Evolutionary conservation across 352 stramenopile species (phyloP).

Genomic region (Peronospora farinosa): DNA sequence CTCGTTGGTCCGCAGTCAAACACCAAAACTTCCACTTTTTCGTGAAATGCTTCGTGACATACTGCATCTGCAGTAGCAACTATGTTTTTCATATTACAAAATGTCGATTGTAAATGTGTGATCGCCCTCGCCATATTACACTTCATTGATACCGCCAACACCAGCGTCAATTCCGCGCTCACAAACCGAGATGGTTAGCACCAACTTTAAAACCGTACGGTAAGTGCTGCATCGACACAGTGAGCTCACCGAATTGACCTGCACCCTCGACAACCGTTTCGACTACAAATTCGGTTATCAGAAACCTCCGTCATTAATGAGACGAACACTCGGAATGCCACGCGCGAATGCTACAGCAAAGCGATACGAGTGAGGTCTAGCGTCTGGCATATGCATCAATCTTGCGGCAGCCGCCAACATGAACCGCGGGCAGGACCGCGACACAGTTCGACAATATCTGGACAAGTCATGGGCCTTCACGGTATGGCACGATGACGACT

Average conservation of each 20-base stretch:
- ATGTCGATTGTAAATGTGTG: too few species aligned
- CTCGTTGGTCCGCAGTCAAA: too few species aligned
- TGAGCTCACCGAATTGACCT: constrained; percentile 31
- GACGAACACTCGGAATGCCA: constrained; percentile 38
- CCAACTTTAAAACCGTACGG: constrained; percentile 19
- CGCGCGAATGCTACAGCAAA: constrained; percentile 42
- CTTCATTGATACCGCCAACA: constrained; percentile 14
- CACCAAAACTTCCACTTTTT: too few species aligned
- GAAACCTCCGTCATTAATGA: neutral
- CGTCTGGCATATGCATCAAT: constrained; percentile 31
- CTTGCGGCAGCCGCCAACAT: constrained; percentile 40
- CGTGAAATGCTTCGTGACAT: too few species aligned
- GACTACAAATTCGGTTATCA: neutral
- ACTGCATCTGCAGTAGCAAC: too few species aligned
- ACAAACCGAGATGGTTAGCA: constrained; percentile 9
- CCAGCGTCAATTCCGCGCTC: constrained; percentile 17
- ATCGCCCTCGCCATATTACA: constrained; percentile 11
- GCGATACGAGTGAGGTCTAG: constrained; percentile 21
- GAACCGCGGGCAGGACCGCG: too few species aligned
- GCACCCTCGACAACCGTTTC: constrained; percentile 15
- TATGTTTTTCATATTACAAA: too few species aligned
- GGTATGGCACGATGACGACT: constrained; percentile 42
- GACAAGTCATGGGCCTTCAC: constrained; percentile 43
- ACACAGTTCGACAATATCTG: constrained; percentile 50
- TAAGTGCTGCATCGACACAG: constrained; percentile 40